These are phyloP conservation scores for Cutaneotrichosporon sp. DNA, from an alignment of 1,284 basidiomycete species.

Conservation along the genomic window DNA sequence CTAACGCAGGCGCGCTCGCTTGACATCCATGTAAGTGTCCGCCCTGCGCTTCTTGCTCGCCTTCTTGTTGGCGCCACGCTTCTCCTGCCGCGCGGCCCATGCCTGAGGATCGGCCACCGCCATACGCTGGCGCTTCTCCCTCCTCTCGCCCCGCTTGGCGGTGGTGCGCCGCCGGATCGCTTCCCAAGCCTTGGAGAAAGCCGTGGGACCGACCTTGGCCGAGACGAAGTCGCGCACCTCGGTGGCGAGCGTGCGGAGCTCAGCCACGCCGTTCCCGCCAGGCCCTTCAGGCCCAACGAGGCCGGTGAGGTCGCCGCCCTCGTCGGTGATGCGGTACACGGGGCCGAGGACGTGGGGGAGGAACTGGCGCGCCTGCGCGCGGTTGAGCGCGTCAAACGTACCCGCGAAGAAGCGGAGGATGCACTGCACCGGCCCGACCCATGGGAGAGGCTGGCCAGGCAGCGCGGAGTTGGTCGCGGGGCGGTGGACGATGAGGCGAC, in stretches of 20 bases:
- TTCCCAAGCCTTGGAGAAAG: slow-evolving; percentile 76
- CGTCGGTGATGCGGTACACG: slow-evolving; percentile 80
- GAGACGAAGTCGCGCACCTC: slow-evolving; percentile 90
- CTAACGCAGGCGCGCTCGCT: slow-evolving; percentile 11
- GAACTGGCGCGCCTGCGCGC: slow-evolving; percentile 63
- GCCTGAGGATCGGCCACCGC: slow-evolving; percentile 40
- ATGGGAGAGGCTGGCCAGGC: slow-evolving; percentile 58
- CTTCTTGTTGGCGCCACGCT: slow-evolving; percentile 74
- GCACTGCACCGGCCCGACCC: slow-evolving; percentile 76
- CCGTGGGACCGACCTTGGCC: slow-evolving; percentile 75
- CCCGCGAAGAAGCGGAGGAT: slow-evolving; percentile 93
- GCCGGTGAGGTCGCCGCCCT: slow-evolving; percentile 63
- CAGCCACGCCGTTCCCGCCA: slow-evolving; percentile 56
- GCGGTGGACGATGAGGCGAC: slow-evolving; percentile 54
- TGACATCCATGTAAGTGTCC: slow-evolving; percentile 39
- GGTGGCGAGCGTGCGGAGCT: slow-evolving; percentile 73
- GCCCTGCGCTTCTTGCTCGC: slow-evolving; percentile 76
- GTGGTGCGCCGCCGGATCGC: slow-evolving; percentile 71
- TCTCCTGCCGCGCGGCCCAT: slow-evolving; percentile 69
- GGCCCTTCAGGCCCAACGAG: slow-evolving; percentile 54
- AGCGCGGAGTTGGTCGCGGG: slow-evolving; percentile 45
- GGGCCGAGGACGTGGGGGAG: slow-evolving; percentile 83
- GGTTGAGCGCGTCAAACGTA: slow-evolving; percentile 71
- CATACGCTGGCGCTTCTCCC: slow-evolving; percentile 52
- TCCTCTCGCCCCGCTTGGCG: slow-evolving; percentile 69